phyloP scores from a whole-genome alignment of 2,329 filamentous ascomycete genomes.

The Calycina marina region DNA sequence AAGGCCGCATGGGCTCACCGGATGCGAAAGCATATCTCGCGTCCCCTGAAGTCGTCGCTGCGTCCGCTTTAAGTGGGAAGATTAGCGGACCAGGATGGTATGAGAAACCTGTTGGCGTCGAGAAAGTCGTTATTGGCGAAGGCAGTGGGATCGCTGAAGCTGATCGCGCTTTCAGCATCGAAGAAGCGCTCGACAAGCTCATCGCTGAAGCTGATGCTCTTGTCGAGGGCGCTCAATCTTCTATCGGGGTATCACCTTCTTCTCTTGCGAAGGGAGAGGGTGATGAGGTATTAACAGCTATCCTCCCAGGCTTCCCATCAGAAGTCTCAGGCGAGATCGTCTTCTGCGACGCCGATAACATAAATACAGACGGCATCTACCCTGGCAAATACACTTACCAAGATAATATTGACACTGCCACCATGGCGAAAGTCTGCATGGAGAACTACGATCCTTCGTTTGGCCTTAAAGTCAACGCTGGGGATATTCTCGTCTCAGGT shows the following conservation, averaged over 20 bases:
- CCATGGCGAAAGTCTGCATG: constrained; percentile 87
- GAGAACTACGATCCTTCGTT: constrained; percentile 79
- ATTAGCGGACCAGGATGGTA: constrained; percentile 72
- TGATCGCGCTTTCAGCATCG: constrained; percentile 50
- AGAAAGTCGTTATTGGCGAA: constrained; percentile 55
- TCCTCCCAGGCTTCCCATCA: constrained; percentile 77
- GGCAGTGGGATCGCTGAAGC: constrained; percentile 51
- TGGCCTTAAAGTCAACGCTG: constrained; percentile 41
- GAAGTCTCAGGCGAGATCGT: constrained; percentile 74
- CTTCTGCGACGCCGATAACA: constrained; percentile 73
- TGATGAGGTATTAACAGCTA: constrained; percentile 38
- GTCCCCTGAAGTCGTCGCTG: constrained; percentile 82
- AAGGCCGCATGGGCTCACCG: constrained; percentile 73
- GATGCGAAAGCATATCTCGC: constrained; percentile 75
- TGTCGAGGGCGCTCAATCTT: constrained; percentile 23
- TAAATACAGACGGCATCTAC: constrained; percentile 90
- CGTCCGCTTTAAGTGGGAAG: constrained; percentile 61
- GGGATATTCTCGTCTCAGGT: constrained; percentile 72
- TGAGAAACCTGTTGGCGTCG: constrained; percentile 50
- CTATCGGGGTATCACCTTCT: constrained; percentile 16
- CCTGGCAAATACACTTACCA: constrained; percentile 88
- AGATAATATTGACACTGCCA: constrained; percentile 59
- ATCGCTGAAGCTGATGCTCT: constrained; percentile 49
- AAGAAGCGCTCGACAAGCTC: constrained; percentile 57
- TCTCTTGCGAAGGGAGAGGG: constrained; percentile 19